Conservation (phyloP, 2,329 filamentous ascomycete genomes). For the Cercospora zeae-maydis region DNA sequence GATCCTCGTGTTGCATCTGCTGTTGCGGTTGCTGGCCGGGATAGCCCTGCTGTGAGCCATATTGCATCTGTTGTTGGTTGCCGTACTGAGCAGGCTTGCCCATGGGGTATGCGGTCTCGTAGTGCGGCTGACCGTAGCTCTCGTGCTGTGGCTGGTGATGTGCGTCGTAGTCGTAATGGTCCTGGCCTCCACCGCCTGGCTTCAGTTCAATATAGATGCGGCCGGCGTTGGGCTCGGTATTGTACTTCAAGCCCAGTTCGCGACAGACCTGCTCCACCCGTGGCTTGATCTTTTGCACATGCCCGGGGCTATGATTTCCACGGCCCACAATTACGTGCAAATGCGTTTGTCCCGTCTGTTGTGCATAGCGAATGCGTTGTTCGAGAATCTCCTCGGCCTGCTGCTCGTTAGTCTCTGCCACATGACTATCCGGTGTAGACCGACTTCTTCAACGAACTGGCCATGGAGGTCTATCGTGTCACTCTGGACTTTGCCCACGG, state of each 20-base stretch:
- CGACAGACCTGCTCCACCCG: slow-evolving; percentile 80
- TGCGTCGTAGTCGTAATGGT: slow-evolving; percentile 38
- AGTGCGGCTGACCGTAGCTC: slow-evolving; percentile 42
- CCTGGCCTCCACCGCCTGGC: slow-evolving; percentile 54
- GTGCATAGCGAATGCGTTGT: slow-evolving; percentile 75
- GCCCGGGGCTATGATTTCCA: slow-evolving; percentile 77
- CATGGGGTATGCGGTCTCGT: slow-evolving; percentile 40
- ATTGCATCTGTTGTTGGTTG: slow-evolving; percentile 43
- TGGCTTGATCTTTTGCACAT: slow-evolving; percentile 95
- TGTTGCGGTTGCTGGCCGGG: slow-evolving; percentile 41
- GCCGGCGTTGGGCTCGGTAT: slow-evolving; percentile 84
- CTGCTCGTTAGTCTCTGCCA: not conserved
- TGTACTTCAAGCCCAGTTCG: slow-evolving; percentile 76
- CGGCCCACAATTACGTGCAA: slow-evolving; percentile 95
- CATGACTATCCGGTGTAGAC: not conserved
- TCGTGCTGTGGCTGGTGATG: slow-evolving; percentile 38
- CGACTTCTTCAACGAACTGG: slow-evolving; percentile 76
- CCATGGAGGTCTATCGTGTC: slow-evolving; percentile 95
- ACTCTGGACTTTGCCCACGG: slow-evolving; percentile 64
- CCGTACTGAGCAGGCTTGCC: slow-evolving; percentile 37
- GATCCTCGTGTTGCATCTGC: slow-evolving; percentile 35
- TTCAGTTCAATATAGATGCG: slow-evolving; percentile 83
- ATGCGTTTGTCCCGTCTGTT: slow-evolving; percentile 69
- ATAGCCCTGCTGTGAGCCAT: slow-evolving; percentile 37
- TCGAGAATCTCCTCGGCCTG: slow-evolving; percentile 81